Conservation (phyloP, 495 filamentous ascomycete genomes). For the Xylaria flabelliformis region DNA sequence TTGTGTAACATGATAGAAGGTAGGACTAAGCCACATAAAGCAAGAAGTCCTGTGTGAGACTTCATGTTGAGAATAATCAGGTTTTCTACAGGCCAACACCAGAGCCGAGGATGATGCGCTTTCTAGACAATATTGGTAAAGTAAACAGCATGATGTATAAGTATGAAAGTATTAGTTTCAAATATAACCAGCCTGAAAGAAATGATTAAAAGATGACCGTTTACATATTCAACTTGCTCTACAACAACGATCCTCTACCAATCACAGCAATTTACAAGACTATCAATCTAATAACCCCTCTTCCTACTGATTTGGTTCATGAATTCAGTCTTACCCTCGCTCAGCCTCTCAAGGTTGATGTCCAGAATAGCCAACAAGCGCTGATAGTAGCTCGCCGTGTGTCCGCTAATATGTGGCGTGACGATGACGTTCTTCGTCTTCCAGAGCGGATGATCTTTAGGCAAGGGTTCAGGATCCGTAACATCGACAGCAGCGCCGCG, state of each 20-base stretch:
- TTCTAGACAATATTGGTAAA: not conserved
- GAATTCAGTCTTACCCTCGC: slow-evolving; percentile 62
- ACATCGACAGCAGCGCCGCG: slow-evolving; percentile 83
- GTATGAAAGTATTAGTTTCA: not conserved
- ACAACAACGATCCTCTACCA: not conserved
- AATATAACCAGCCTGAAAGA: too few relatives aligned
- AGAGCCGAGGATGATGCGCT: not conserved
- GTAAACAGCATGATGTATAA: too few relatives aligned
- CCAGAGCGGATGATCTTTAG: slow-evolving; percentile 72
- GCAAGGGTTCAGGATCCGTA: slow-evolving; percentile 84
- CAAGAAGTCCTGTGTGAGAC: not conserved
- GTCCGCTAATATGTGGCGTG: slow-evolving; percentile 79
- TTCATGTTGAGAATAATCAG: not conserved
- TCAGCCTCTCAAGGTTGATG: slow-evolving; percentile 64
- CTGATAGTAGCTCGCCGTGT: slow-evolving; percentile 62
- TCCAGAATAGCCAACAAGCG: slow-evolving; percentile 66
- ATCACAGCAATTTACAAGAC: not conserved
- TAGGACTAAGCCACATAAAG: not conserved
- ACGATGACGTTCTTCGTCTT: slow-evolving; percentile 74
- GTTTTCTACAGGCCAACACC: not conserved
- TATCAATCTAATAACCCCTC: slow-evolving; percentile 61
- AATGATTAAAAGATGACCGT: too few relatives aligned
- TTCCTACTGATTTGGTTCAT: slow-evolving; percentile 71
- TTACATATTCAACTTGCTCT: too few relatives aligned
- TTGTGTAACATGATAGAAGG: too few relatives aligned